Conservation (phyloP, 2,329 filamentous ascomycete species). For the Basipetospora chlamydospora region DNA sequence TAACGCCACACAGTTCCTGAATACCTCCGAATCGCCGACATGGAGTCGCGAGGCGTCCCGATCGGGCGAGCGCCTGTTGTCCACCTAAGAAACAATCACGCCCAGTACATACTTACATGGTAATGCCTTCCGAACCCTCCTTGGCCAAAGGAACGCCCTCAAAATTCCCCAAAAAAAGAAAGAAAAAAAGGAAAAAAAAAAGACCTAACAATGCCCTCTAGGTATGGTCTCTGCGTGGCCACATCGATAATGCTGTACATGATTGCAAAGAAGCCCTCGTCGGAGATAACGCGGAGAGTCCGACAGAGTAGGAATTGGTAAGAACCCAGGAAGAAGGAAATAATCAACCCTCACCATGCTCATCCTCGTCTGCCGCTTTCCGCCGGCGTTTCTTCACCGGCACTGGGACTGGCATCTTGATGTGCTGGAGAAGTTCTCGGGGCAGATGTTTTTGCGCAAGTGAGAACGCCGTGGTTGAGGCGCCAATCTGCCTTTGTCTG, state of each 20-base stretch:
- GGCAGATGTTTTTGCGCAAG: slow-evolving; percentile 74
- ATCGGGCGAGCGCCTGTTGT: slow-evolving; percentile 82
- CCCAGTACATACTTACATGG: slow-evolving; percentile 99
- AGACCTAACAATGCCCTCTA: slow-evolving; percentile 20
- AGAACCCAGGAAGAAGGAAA: slow-evolving; percentile 7
- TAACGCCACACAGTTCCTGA: slow-evolving; percentile 48
- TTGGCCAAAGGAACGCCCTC: not conserved
- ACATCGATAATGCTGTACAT: slow-evolving; percentile 95
- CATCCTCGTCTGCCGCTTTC: slow-evolving; percentile 14
- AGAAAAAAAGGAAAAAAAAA: too few relatives aligned
- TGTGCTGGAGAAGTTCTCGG: slow-evolving; percentile 66
- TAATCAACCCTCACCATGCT: slow-evolving; percentile 10
- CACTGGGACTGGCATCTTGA: slow-evolving; percentile 52
- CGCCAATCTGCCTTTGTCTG: slow-evolving; percentile 65
- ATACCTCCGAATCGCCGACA: slow-evolving; percentile 59
- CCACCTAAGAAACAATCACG: slow-evolving; percentile 88
- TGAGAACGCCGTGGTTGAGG: slow-evolving; percentile 62
- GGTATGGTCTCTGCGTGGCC: slow-evolving; percentile 73
- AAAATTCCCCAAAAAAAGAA: too few relatives aligned
- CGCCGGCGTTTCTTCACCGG: slow-evolving; percentile 31
- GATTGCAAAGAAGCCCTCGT: slow-evolving; percentile 76
- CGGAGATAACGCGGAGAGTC: slow-evolving; percentile 57
- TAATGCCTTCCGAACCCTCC: slow-evolving; percentile 31
- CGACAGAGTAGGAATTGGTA: slow-evolving; percentile 66
- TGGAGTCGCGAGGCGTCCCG: slow-evolving; percentile 68